Evolutionary conservation across 768 basidiomycete genomes (phyloP).

Genomic region (Lactarius hengduanensis): DNA sequence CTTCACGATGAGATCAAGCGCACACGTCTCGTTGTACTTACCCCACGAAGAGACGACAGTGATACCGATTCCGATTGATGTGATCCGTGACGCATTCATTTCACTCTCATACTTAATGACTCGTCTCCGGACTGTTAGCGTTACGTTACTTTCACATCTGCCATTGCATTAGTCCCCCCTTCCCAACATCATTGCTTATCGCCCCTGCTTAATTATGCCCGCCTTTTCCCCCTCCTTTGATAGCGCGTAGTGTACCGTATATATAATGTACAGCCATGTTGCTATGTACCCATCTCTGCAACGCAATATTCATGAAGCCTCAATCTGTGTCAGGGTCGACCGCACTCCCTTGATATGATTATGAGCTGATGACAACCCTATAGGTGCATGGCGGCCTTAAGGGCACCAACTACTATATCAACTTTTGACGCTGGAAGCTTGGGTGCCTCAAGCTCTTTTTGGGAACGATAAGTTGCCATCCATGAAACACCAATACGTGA

Average conservation of each 20-base stretch:
- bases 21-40: conserved; percentile 34
- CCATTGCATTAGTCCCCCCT: neutral
- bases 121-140: neutral
- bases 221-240: neutral
- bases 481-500: neutral
- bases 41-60: conserved; percentile 29
- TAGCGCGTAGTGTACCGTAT: neutral
- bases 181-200: neutral
- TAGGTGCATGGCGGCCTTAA: neutral
- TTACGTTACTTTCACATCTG: neutral
- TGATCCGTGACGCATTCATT: neutral
- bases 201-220: neutral
- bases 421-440: neutral
- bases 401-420: neutral
- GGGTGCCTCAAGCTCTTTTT: neutral
- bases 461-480: neutral
- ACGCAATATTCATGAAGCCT: neutral
- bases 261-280: neutral
- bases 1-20: conserved; percentile 33
- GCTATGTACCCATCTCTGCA: neutral
- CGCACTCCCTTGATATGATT: neutral
- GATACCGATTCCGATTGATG: conserved; percentile 22
- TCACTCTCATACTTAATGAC: neutral
- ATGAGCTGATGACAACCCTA: neutral
- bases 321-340: neutral